These are phyloP conservation scores for Spathaspora boniae DNA, from an alignment of 805 yeast genomes.

Conservation along the genomic window DNA sequence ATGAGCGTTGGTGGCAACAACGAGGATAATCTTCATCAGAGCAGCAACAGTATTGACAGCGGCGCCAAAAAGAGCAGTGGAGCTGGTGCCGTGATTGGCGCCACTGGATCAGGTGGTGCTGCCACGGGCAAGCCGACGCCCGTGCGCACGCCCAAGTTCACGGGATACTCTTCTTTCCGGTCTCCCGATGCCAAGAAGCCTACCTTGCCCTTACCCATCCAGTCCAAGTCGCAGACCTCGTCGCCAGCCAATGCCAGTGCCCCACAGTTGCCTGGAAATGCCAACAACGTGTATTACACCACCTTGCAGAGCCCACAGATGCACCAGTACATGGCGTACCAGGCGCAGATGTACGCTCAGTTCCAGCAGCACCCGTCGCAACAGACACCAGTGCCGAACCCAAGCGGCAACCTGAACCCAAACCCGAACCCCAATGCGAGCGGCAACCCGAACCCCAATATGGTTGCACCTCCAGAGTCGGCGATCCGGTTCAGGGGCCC, in stretches of 20 bases:
- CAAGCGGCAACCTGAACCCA: too few species aligned
- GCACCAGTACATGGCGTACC: conserved; percentile 6
- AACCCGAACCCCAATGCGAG: conserved; percentile 8
- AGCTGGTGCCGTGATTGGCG: neutral
- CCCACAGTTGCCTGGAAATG: conserved; percentile 28
- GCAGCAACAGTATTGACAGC: neutral
- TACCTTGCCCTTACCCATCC: conserved; percentile 29
- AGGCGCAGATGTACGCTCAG: conserved; percentile 17
- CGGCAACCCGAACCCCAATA: conserved; percentile 7
- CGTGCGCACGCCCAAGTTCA: conserved; percentile 6
- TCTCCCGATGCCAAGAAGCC: conserved; percentile 31
- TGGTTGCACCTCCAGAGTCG: conserved; percentile 16
- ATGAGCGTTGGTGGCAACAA: conserved; percentile 6
- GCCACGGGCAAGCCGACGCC: conserved; percentile 1
- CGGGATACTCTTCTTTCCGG: conserved; percentile 22
- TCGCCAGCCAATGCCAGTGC: conserved; percentile 39
- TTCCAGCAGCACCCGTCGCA: conserved; percentile 18
- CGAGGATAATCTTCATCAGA: conserved; percentile 5
- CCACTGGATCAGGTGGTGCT: neutral
- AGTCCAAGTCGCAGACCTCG: conserved; percentile 36
- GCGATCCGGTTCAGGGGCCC: conserved; percentile 12
- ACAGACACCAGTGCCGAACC: conserved; percentile 12
- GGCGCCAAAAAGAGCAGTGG: neutral
- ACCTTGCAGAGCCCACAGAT: neutral
- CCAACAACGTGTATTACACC: neutral